These are phyloP conservation scores for Colletotrichum sp. DNA, from an alignment of 2,329 filamentous ascomycete species.

Conservation along the genomic window DNA sequence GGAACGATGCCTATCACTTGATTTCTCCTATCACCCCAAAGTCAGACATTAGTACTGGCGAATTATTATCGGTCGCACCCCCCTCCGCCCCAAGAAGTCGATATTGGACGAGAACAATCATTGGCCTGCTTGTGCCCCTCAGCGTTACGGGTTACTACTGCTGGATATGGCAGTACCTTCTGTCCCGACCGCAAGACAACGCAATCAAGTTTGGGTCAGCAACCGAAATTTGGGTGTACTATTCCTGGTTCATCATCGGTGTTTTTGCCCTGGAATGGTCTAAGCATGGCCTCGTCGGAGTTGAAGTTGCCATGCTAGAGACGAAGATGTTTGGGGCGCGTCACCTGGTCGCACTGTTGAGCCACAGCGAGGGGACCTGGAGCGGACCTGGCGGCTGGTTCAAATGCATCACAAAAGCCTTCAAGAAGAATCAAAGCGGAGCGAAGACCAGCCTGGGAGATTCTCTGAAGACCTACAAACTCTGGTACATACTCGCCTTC, in stretches of 20 bases:
- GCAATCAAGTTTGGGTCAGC: background rate
- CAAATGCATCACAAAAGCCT: background rate
- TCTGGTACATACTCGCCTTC: constrained; percentile 17
- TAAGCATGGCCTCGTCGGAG: constrained; percentile 15
- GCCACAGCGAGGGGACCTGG: constrained; percentile 6
- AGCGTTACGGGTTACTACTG: background rate
- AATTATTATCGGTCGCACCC: background rate
- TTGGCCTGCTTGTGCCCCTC: background rate
- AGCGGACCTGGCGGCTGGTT: constrained; percentile 20
- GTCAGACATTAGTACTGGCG: background rate
- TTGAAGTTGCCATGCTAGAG: constrained; percentile 20
- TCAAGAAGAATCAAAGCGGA: background rate
- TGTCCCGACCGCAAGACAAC: background rate
- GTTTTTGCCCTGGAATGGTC: constrained; percentile 23
- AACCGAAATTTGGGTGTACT: constrained; percentile 9
- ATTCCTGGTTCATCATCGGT: constrained; percentile 23
- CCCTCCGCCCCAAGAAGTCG: background rate
- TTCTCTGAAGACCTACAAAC: background rate
- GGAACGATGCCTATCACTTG: background rate
- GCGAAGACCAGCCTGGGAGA: accelerated
- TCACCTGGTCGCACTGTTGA: background rate
- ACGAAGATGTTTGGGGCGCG: background rate
- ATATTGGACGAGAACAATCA: background rate
- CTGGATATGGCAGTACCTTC: background rate
- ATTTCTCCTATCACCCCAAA: background rate